Evolutionary conservation across 202 grass and related monocot species (phyloP), one percentile per base, ranked within the genome.

Genomic region (Dendrocalamus latiflorus): DNA sequence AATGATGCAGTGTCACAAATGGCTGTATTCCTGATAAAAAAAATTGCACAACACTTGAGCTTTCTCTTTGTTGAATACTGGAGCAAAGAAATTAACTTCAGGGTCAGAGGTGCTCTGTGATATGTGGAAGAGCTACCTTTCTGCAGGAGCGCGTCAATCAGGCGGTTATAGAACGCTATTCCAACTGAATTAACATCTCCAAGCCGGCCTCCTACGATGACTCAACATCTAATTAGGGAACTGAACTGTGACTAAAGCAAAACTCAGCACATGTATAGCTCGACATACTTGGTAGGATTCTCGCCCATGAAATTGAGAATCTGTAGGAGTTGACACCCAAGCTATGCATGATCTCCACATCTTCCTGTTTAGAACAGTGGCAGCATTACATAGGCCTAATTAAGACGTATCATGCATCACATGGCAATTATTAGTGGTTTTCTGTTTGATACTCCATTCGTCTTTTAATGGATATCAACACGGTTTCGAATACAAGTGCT

Each of bases 271-370:
- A 24, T 6, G 10, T 41, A 18, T 59, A 2, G 18, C 51, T 5
- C 15, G 61, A 8, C 84, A 50, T 79, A 93, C 91, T 85, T 65
- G 91, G 91, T 1, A 83, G 61, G 39, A 93, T 61, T 70, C 91
- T 90, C 4, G 91, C 58, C 91, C 91, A 93, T 18, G 91, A 90
- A 64, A 93, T 85, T 1, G 91, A 90, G 85, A 93, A 93, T 26
- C 91, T 88, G 65, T 93, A 90, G 1, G 91, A 81, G 70, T 93
- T 85, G 44, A 86, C 77, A 5, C 88, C 91, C 63, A 93, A 39
- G 4, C 50, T 71, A 51, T 88, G 84, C 80, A 93, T 80, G 20
- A 83, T 75, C 25, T 90, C 88, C 43, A 83, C 53, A 26, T 93
- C 91, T 53, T 65, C 85, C 91, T 93, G 83, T 10, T 65, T 37